Percentiles rank a stretch among this genome's conserved stretches.
phyloP scores from a whole-genome alignment of 129 eudicot species.

The Pulicaria dysenterica region DNA sequence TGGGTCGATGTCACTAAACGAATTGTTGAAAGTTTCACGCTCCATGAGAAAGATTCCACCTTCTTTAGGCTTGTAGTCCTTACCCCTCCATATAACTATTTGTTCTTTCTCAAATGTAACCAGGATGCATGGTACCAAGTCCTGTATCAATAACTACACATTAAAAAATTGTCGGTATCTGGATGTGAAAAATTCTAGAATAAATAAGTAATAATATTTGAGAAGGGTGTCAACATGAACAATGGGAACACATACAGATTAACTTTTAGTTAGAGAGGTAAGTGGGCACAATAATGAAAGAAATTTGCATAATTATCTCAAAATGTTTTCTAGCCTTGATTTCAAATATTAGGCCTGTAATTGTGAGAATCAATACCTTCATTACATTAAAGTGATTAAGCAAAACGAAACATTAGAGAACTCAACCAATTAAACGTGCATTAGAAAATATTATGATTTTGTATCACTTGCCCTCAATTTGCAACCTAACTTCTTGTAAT shows the following conservation, averaged over 20 bases:
- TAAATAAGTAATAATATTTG: neutral
- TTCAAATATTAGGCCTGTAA: no score
- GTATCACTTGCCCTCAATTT: constrained; percentile 64
- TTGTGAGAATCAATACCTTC: no score
- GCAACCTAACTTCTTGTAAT: constrained; percentile 79
- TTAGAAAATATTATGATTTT: neutral
- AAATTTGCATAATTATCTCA: no score
- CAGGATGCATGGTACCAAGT: constrained; percentile 81
- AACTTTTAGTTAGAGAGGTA: neutral
- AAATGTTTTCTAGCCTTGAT: no score
- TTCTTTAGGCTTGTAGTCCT: constrained; percentile 56
- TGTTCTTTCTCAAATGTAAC: constrained; percentile 94
- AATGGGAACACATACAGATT: neutral
- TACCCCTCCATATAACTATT: constrained; percentile 86
- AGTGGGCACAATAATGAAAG: neutral
- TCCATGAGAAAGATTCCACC: constrained; percentile 57
- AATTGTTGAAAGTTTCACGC: constrained; percentile 48
- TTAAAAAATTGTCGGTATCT: neutral
- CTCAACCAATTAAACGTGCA: neutral
- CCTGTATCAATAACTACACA: constrained; percentile 42
- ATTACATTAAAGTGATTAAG: no score
- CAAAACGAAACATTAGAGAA: no score
- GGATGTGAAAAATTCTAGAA: neutral
- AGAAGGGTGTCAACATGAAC: neutral
- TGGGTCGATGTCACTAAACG: constrained; percentile 27